Conservation (phyloP, 2,329 filamentous ascomycete species). For the Xylaria sp. region DNA sequence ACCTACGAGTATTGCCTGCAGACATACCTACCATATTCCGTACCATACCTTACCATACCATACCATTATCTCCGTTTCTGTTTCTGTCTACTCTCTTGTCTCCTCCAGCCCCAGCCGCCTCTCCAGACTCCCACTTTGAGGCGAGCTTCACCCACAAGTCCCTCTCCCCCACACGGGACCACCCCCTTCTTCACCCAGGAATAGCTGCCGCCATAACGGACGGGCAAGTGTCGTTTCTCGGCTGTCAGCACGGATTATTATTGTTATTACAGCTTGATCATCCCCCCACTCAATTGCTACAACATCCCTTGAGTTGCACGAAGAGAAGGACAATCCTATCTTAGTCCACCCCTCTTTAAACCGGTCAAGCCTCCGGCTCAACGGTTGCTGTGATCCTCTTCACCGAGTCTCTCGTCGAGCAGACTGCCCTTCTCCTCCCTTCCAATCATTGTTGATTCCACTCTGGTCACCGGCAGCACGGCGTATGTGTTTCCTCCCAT, state of each 20-base stretch:
- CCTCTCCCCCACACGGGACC: constrained; percentile 13
- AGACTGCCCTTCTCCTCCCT: constrained; percentile 23
- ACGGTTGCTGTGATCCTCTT: constrained; percentile 29
- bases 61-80: no score
- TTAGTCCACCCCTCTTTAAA: constrained; percentile 31
- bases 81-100: no score
- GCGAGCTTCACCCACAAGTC: constrained; percentile 1
- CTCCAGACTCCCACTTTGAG: constrained; percentile 1
- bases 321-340: constrained; percentile 19
- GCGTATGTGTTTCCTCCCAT: constrained; percentile 22
- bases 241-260: constrained; percentile 19
- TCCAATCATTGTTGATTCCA: constrained; percentile 30
- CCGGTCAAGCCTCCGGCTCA: constrained; percentile 31
- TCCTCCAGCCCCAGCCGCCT: not conserved
- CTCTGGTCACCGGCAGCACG: constrained; percentile 26
- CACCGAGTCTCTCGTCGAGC: constrained; percentile 30
- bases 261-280: constrained; percentile 12
- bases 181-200: not conserved
- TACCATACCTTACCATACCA: no score
- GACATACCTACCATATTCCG: no score
- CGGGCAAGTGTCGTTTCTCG: constrained; percentile 11
- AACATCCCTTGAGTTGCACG: constrained; percentile 22
- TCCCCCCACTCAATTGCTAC: constrained; percentile 20
- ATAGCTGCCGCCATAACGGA: not conserved
- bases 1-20: no score